Evolutionary conservation across 148 eudicot species (phyloP), one percentile per base, ranked within the genome.

Genomic region (Chenopodium quinoa): DNA sequence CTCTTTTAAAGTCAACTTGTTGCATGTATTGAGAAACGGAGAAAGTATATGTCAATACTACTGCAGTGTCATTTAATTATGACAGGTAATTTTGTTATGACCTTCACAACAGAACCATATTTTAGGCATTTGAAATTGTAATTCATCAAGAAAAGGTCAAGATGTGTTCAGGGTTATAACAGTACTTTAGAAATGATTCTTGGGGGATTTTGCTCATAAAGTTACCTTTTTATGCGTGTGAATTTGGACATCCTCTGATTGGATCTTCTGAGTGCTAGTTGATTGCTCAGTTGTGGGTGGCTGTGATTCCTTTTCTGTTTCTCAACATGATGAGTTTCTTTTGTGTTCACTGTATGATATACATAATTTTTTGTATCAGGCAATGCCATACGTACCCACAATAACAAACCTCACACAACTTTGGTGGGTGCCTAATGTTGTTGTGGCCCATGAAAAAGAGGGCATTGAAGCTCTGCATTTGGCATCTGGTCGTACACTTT

Each of bases 371-470:
- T 73, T 80, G 82, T 73, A 86, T 88, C 93, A 97, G 99, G 75
- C 88, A 80, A 60, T 78, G 72, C 85, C 82, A 76, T 97, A 97
- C 50, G 82, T 97, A 82, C 99, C 99, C 37, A 97, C 99, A 48
- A 94, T 97, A 84, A 92, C 98, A 84, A 97, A 97, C 70, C 83
- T 94, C 80, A 97, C 99, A 17, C 90, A 92, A 86, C 88, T 97
- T 64, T 97, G 99, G 99, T 97, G 99, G 99, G 93, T 97, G 73
- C 98, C 99, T 77, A 97, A 97, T 85, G 99, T 97, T 84, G 93
- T 97, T 79, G 98, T 97, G 81, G 94, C 91, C 71, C 98, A 97
- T 88, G 93, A 90, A 82, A 94, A 97, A 89, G 99, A 97, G 88
- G 98, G 99, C 78, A 94, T 97, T 86, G 99, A 97, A 85, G 99